Evolutionary conservation across 1,284 basidiomycete species (phyloP).

Genomic region (Malassezia sympodialis): DNA sequence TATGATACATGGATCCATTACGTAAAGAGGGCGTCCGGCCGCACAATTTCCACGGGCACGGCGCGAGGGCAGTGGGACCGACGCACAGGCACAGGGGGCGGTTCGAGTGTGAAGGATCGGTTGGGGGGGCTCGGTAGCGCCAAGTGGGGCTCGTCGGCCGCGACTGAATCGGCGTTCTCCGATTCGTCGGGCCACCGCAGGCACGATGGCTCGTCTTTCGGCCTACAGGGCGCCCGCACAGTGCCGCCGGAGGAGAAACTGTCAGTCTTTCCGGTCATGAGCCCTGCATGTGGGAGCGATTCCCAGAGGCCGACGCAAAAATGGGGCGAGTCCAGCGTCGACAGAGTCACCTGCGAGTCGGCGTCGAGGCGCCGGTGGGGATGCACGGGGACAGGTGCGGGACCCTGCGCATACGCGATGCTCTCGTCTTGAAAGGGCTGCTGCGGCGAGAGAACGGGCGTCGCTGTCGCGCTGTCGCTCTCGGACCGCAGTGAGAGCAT

Average conservation of each 20-base stretch:
- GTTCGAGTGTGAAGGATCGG: neutral
- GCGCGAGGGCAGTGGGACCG: neutral
- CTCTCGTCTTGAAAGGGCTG: neutral
- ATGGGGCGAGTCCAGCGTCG: neutral
- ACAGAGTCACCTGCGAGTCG: neutral
- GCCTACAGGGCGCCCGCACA: neutral
- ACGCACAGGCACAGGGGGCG: neutral
- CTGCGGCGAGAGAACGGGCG: neutral
- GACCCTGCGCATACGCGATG: neutral
- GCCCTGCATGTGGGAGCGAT: slow-evolving; percentile 1
- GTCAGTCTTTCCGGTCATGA: neutral
- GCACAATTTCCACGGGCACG: neutral
- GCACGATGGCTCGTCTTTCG: neutral
- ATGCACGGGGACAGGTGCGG: neutral
- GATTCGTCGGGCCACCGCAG: neutral
- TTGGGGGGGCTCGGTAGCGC: neutral
- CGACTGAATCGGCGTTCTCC: neutral
- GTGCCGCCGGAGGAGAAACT: neutral
- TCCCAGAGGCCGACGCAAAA: neutral
- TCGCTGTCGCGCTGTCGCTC: neutral
- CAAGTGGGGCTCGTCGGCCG: neutral
- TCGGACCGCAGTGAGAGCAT: neutral
- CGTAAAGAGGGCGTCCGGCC: neutral
- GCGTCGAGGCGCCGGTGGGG: neutral
- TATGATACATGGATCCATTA: neutral